Base-by-base conservation (phyloP, 2,329 filamentous ascomycete genomes). In the Pseudogymnoascus sp. region DNA sequence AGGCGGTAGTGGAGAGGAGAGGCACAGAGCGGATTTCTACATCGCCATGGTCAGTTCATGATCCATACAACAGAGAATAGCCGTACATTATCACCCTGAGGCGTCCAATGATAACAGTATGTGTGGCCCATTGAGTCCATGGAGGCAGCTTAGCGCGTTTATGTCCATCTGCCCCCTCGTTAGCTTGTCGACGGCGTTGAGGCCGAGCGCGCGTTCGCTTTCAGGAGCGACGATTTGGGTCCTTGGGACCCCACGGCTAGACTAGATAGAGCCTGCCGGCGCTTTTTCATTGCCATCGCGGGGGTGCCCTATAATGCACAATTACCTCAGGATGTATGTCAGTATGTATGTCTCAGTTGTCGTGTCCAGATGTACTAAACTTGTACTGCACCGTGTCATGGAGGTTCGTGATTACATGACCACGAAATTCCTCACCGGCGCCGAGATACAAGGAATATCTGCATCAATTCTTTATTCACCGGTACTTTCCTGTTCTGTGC, bases 261-360 rank as follows among this genome's bases (percentile, higher is more conserved):
- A 56, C 50, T 56, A 21, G 29, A 56, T 56, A 56, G 17, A 56
- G 50, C n/a, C 50, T 56, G 26, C 26, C 50, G n/a, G 50, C 46
- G 46, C 46, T 17, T 53, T 53, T 53, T 7, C 5, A 29, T 17
- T 53, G 46, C 23, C 46, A 23, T 53, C 46, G 46, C 23, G 46
- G 46, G 46, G 44, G 23, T 7, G 23, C 46, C 50, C 50, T 33
- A 33, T 3, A 33, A 56, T 56, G n/a, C 50, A 56, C 29, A 56
- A 19, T 56, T 56, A 56, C 29, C 44, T 56, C n/a, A 56, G 50
- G 31, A 56, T 21, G 50, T 56, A 46, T 44, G 42, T 44, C 42
- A 53, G 46, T 17, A 53, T 53, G 46, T 53, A 31, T 56, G 50
- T 56, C 50, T 56, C 50, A 56, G 50, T 33, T 56, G 50, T 29